Conservation (phyloP, 768 basidiomycete genomes). For the Suillus clintonianus region DNA sequence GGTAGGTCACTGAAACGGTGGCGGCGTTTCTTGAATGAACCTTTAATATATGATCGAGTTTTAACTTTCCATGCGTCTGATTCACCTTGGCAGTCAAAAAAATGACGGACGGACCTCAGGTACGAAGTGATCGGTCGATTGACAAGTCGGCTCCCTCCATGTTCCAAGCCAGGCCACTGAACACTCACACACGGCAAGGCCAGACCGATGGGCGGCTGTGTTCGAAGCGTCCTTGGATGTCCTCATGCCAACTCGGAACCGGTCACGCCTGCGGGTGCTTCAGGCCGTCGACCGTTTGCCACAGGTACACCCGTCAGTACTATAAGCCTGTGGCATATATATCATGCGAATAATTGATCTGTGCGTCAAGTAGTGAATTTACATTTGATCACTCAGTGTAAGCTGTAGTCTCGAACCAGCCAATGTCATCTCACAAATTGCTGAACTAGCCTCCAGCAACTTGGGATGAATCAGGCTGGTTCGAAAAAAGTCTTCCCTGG, state of each 20-base stretch:
- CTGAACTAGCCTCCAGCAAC: not conserved
- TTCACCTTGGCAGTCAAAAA: not conserved
- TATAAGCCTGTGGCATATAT: no score
- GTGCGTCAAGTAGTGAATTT: not conserved
- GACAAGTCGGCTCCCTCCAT: not conserved
- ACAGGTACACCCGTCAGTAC: no score
- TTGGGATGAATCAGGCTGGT: not conserved
- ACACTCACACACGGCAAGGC: not conserved
- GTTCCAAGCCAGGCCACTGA: not conserved
- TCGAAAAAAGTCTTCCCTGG: not conserved
- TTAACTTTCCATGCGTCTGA: not conserved
- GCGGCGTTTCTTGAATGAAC: not conserved
- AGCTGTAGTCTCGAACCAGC: not conserved
- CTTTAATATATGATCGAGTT: not conserved
- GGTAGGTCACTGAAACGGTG: not conserved
- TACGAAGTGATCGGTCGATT: not conserved
- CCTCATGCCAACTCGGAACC: not conserved
- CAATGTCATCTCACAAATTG: not conserved
- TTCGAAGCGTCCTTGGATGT: not conserved
- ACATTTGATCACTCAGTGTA: not conserved
- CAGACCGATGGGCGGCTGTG: not conserved
- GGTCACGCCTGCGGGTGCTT: not conserved
- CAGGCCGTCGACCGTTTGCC: not conserved
- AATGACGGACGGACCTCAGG: not conserved
- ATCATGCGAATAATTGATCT: no score